A percentile compares a stretch with the other conserved stretches of the same genome.
Conservation (phyloP, 345 rosid species). For the Populus deltoides region DNA sequence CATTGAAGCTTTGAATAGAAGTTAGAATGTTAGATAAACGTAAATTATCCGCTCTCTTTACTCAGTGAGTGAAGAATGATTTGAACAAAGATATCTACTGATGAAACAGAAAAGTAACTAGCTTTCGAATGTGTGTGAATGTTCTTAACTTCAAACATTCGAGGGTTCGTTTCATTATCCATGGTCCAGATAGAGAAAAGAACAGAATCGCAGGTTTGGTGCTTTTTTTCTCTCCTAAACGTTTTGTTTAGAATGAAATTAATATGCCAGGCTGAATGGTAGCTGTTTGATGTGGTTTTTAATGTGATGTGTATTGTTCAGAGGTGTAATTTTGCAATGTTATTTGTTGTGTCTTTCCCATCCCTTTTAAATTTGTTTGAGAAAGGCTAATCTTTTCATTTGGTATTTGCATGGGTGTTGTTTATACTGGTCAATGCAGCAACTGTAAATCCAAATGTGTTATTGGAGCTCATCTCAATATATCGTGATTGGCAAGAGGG, state of each 20-base stretch:
- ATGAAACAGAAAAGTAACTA: neutral
- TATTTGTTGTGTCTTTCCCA: neutral
- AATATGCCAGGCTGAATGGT: neutral
- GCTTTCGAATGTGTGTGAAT: neutral
- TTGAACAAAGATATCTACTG: neutral
- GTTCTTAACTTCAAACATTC: neutral
- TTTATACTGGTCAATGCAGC: conserved; percentile 32
- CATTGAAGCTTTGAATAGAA: neutral
- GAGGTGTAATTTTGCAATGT: neutral
- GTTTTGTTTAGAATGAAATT: neutral
- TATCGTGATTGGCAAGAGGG: conserved; percentile 78
- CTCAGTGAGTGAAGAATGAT: neutral
- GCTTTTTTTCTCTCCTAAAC: neutral
- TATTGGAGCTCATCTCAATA: conserved; percentile 77
- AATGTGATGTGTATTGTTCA: neutral
- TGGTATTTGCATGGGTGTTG: neutral
- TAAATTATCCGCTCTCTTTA: neutral
- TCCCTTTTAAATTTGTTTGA: neutral
- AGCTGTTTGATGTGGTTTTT: neutral
- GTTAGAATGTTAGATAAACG: neutral
- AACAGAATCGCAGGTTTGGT: too few relatives aligned
- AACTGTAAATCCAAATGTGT: conserved; percentile 70
- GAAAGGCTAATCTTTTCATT: neutral
- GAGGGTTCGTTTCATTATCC: neutral
- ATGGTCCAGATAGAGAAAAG: neutral